These are phyloP conservation scores for Halophytophthora batemanensis DNA, from an alignment of 352 stramenopile species.

Conservation along the genomic window DNA sequence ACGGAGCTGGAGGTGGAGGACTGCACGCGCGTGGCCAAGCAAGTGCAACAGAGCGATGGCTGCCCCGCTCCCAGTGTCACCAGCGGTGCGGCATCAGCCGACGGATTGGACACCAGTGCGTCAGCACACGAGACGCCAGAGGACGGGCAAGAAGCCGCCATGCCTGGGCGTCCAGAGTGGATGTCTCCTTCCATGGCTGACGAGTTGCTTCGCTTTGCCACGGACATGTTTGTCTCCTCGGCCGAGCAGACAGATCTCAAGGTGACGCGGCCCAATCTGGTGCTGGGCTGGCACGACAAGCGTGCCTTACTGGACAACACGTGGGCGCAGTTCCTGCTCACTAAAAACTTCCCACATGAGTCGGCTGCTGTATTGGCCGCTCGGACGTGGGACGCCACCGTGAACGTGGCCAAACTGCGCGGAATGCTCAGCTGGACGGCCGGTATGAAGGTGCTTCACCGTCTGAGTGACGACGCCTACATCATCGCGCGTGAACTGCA, in stretches of 20 bases:
- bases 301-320: slow-evolving; percentile 28
- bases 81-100: background rate
- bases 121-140: slow-evolving; percentile 2
- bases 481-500: slow-evolving; percentile 26
- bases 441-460: slow-evolving; percentile 38
- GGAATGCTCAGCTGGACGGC: slow-evolving; percentile 29
- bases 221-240: slow-evolving; percentile 26
- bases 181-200: slow-evolving; percentile 2
- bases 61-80: background rate
- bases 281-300: slow-evolving; percentile 46
- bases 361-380: slow-evolving; percentile 19
- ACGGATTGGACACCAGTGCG: background rate
- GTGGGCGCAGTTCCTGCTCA: slow-evolving; percentile 47
- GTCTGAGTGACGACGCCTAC: slow-evolving; percentile 19
- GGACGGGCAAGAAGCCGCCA: slow-evolving; percentile 6
- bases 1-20: slow-evolving; percentile 20
- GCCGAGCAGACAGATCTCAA: slow-evolving; percentile 16
- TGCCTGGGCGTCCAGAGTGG: slow-evolving; percentile 18
- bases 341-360: slow-evolving; percentile 40
- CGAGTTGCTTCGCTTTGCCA: slow-evolving; percentile 17
- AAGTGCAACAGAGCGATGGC: background rate
- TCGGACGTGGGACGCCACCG: slow-evolving; percentile 35
- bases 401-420: slow-evolving; percentile 20
- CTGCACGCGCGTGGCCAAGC: slow-evolving; percentile 3
- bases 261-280: slow-evolving; percentile 11